phyloP scores from a whole-genome alignment of 2,329 filamentous ascomycete species.

The Fusarium sp. region DNA sequence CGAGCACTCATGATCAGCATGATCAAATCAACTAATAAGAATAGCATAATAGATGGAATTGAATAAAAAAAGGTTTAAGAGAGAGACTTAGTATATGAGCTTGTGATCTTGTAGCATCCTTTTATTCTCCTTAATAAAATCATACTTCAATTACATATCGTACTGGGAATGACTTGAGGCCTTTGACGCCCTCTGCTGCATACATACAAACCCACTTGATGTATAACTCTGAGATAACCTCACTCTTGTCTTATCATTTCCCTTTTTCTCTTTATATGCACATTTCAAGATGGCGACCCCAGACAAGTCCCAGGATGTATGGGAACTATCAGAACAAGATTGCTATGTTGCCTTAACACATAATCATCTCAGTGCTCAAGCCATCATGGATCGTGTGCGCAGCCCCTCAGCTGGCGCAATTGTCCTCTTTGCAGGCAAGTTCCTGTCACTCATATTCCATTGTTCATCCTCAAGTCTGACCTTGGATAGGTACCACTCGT shows the following conservation, averaged over 20 bases:
- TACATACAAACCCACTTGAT: conserved; percentile 19
- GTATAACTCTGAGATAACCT: conserved; percentile 5
- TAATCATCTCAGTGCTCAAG: conserved; percentile 67
- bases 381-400: conserved; percentile 75
- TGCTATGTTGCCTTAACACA: conserved; percentile 79
- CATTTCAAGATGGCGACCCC: conserved; percentile 27
- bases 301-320: conserved; percentile 43
- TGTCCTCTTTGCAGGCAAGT: conserved; percentile 78
- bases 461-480: conserved; percentile 9
- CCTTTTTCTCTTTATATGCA: background rate
- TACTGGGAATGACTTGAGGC: background rate
- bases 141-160: background rate
- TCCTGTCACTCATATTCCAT: background rate
- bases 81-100: background rate
- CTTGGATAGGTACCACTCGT: conserved; percentile 73
- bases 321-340: conserved; percentile 61
- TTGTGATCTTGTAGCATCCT: background rate
- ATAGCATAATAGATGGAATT: background rate
- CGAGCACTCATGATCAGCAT: background rate
- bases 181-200: background rate
- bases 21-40: background rate
- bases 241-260: background rate
- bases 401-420: conserved; percentile 81
- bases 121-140: background rate
- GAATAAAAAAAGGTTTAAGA: no score